Conservation (phyloP, 1,139 yeast genomes). For the Candida neerlandica region DNA sequence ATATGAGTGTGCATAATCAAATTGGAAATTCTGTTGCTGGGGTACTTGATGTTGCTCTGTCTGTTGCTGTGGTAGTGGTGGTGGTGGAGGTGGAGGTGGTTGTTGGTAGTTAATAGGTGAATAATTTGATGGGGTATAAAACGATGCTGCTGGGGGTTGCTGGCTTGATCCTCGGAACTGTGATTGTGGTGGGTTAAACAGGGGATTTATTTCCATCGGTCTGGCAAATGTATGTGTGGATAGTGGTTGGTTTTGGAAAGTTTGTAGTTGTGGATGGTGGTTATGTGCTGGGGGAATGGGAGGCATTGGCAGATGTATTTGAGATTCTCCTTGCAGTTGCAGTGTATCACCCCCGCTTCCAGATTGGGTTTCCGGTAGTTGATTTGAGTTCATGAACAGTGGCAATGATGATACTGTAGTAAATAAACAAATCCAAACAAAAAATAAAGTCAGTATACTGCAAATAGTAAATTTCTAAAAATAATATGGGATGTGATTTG, state of each 20-base stretch:
- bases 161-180: neutral
- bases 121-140: constrained; percentile 1
- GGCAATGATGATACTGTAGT: neutral
- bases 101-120: constrained; percentile 5
- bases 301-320: constrained; percentile 8
- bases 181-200: neutral
- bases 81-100: constrained; percentile 2
- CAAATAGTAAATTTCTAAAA: constrained; percentile 1
- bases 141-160: constrained; percentile 8
- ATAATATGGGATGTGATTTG: neutral
- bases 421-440: neutral
- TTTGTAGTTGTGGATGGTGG: constrained; percentile 3
- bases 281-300: constrained; percentile 1
- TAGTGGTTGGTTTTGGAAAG: constrained; percentile 8
- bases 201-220: constrained; percentile 6
- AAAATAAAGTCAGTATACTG: neutral
- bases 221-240: constrained; percentile 1
- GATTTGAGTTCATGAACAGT: constrained; percentile 5
- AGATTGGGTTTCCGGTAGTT: constrained; percentile 4
- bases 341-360: neutral
- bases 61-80: constrained; percentile 7
- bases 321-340: constrained; percentile 13
- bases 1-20: constrained; percentile 3
- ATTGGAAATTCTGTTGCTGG: constrained; percentile 5
- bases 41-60: constrained; percentile 2